A percentile compares a stretch with the other conserved stretches of the same genome.
These are phyloP conservation scores for Cnidoscolus chayamansa DNA, from an alignment of 441 rosid genomes.

Conservation along the genomic window DNA sequence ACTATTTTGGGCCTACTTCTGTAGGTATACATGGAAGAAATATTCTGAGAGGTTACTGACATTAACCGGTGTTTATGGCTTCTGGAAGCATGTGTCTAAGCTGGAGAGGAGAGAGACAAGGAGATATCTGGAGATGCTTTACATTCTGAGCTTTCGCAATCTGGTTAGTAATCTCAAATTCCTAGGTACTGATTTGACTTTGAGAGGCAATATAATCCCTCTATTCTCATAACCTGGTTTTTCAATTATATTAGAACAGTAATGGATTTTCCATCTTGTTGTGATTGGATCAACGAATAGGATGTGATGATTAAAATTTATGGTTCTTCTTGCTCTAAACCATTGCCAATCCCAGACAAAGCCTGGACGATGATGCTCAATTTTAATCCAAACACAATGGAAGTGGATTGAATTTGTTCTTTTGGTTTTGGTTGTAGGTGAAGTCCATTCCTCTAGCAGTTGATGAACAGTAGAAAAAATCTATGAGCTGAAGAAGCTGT, in stretches of 20 bases:
- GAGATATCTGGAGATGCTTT: constrained; percentile 81
- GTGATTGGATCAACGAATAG: neutral
- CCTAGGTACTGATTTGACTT: neutral
- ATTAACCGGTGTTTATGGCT: constrained; percentile 75
- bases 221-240: neutral
- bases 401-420: neutral
- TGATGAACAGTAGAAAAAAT: constrained; percentile 37
- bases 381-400: neutral
- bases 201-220: neutral
- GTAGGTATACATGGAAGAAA: constrained; percentile 79
- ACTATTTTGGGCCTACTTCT: constrained; percentile 12
- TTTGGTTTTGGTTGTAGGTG: constrained; percentile 39
- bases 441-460: constrained; percentile 54
- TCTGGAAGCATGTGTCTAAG: constrained; percentile 82
- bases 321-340: neutral
- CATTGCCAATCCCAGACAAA: neutral
- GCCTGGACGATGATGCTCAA: too few species aligned
- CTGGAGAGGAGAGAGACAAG: constrained; percentile 74
- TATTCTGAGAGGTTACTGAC: constrained; percentile 78
- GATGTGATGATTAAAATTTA: neutral
- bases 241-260: neutral
- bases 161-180: constrained; percentile 38
- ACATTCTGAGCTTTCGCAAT: constrained; percentile 68
- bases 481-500: neutral
- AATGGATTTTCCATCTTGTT: neutral